Conservation (phyloP, 768 basidiomycete genomes). For the Fibroporia radiculosa region DNA sequence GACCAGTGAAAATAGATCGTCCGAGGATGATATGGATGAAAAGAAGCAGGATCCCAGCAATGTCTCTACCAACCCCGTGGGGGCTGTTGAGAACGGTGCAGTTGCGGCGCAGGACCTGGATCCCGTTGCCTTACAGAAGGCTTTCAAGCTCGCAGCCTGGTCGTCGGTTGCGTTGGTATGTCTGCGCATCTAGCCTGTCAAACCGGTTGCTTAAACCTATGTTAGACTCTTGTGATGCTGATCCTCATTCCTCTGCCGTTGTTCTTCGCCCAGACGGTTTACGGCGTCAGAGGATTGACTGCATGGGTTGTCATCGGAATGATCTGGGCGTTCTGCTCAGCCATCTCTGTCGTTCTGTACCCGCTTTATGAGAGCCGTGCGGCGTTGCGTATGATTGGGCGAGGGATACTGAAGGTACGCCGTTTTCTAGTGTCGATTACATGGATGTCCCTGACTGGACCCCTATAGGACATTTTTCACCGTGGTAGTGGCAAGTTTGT, state of each 20-base stretch:
- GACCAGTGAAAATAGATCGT: conserved; percentile 6
- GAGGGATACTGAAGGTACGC: conserved; percentile 61
- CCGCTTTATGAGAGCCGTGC: conserved; percentile 79
- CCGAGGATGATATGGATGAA: conserved; percentile 27
- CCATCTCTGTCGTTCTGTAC: conserved; percentile 71
- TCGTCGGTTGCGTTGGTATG: conserved; percentile 61
- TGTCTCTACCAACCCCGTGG: conserved; percentile 22
- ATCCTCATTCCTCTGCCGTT: conserved; percentile 78
- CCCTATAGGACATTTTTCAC: conserved; percentile 36
- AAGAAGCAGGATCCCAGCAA: conserved; percentile 26
- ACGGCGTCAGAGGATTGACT: conserved; percentile 52
- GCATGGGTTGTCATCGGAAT: conserved; percentile 82
- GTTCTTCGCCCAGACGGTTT: conserved; percentile 76
- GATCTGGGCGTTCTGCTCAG: conserved; percentile 76
- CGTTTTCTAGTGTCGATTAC: too few relatives aligned
- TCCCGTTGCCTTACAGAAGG: conserved; percentile 54
- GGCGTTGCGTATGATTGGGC: conserved; percentile 50
- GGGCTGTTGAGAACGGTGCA: conserved; percentile 23
- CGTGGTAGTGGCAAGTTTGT: conserved; percentile 35
- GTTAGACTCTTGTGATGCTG: conserved; percentile 53
- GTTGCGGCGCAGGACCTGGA: conserved; percentile 55
- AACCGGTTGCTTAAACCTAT: background rate
- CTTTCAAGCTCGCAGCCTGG: conserved; percentile 76
- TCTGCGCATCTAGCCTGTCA: conserved; percentile 3
- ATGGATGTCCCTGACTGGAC: background rate